A percentile compares a stretch with the other conserved stretches of the same genome.
Evolutionary conservation across 1,284 basidiomycete genomes (phyloP).

Genomic region (Cerrena zonata): DNA sequence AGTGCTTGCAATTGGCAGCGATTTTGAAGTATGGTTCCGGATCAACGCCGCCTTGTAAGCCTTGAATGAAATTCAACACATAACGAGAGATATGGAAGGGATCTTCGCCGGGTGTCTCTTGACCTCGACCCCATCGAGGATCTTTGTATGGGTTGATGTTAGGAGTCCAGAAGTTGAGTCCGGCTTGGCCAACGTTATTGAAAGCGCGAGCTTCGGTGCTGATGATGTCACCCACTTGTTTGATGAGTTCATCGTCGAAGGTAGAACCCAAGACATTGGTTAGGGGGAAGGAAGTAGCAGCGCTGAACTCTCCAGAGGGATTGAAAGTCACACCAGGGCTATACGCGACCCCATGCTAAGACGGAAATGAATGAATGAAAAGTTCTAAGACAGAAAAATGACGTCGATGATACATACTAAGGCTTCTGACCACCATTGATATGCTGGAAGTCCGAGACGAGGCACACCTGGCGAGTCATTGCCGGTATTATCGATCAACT

Average conservation of each 20-base stretch:
- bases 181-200: conserved; percentile 46
- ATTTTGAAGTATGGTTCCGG: conserved; percentile 46
- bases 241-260: conserved; percentile 46
- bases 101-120: conserved; percentile 58
- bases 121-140: conserved; percentile 56
- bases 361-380: background rate
- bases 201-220: conserved; percentile 54
- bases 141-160: conserved; percentile 60
- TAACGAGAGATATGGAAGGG: conserved; percentile 48
- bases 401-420: conserved; percentile 28
- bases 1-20: conserved; percentile 54
- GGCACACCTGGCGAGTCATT: conserved; percentile 45
- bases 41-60: conserved; percentile 51
- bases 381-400: too few relatives aligned
- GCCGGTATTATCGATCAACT: conserved; percentile 45
- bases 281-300: conserved; percentile 50
- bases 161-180: conserved; percentile 52
- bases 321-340: conserved; percentile 50
- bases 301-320: conserved; percentile 43
- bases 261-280: conserved; percentile 31
- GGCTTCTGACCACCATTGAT: conserved; percentile 53
- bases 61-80: conserved; percentile 46
- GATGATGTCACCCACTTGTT: conserved; percentile 41
- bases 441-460: conserved; percentile 44
- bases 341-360: conserved; percentile 47